phyloP scores from a whole-genome alignment of 306 rosid species.

The Cicer chorassanicum region DNA sequence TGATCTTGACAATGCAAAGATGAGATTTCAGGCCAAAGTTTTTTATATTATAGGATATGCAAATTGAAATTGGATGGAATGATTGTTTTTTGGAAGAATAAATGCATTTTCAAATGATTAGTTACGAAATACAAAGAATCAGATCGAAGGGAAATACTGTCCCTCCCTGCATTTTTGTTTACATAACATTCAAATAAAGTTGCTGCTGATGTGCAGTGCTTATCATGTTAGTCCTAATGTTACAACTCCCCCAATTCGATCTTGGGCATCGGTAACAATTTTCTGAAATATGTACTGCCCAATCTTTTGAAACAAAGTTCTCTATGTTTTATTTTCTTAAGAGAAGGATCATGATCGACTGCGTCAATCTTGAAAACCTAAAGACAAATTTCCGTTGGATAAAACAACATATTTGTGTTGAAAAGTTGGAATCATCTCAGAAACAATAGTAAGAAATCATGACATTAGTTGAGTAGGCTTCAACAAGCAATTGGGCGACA shows the following conservation, averaged over 20 bases:
- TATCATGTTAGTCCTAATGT: constrained; percentile 49
- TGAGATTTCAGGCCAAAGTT: constrained; percentile 21
- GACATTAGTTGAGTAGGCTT: constrained; percentile 3
- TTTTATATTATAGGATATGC: constrained; percentile 5
- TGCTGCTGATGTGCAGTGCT: constrained; percentile 19
- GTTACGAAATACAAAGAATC: constrained; percentile 2
- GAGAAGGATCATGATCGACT: constrained; percentile 21
- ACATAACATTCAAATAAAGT: not conserved
- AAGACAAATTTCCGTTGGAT: constrained; percentile 17
- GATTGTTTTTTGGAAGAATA: constrained; percentile 18
- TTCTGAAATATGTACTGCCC: not conserved
- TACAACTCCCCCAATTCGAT: constrained; percentile 52
- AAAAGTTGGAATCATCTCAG: constrained; percentile 27
- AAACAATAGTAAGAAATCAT: constrained; percentile 12
- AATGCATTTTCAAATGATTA: constrained; percentile 9
- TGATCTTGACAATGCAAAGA: constrained; percentile 24
- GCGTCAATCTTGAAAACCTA: constrained; percentile 13
- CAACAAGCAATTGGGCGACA: not conserved
- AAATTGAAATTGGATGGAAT: constrained; percentile 21
- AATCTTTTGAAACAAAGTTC: constrained; percentile 13
- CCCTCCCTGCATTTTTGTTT: not conserved
- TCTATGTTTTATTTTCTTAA: constrained; percentile 12
- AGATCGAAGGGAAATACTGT: not conserved
- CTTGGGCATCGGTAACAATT: not conserved
- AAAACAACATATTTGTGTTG: not conserved